phyloP scores from a whole-genome alignment of 257 asterid species.

The Solanum tacnaense region DNA sequence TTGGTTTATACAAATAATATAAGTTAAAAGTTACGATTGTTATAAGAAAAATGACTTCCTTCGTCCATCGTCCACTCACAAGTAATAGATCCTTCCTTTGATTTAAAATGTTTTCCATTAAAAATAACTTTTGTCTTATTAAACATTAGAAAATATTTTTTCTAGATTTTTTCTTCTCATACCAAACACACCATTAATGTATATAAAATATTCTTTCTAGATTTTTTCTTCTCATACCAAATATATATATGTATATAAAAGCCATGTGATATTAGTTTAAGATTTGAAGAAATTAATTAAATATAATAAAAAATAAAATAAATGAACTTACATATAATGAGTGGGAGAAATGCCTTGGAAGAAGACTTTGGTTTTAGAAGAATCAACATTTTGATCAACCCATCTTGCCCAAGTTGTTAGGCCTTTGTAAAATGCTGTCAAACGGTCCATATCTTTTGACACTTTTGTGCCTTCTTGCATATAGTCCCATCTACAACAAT shows the following conservation, averaged over 20 bases:
- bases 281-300: neutral
- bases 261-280: neutral
- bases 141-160: too few species aligned
- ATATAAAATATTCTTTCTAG: neutral
- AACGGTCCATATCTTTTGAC: constrained; percentile 10
- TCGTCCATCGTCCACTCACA: neutral
- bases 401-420: constrained; percentile 14
- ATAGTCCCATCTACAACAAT: constrained; percentile 7
- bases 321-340: neutral
- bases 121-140: too few species aligned
- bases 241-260: too few species aligned
- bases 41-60: neutral
- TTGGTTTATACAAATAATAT: neutral
- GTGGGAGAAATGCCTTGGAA: constrained; percentile 13
- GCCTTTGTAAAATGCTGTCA: constrained; percentile 9
- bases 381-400: constrained; percentile 9
- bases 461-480: constrained; percentile 5
- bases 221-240: too few species aligned
- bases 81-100: neutral
- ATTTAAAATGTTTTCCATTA: neutral
- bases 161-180: neutral
- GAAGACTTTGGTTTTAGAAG: constrained; percentile 10
- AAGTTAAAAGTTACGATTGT: neutral
- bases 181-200: neutral
- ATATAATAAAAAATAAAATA: neutral